A percentile compares a stretch with the other conserved stretches of the same genome.
phyloP scores from a whole-genome alignment of 1,284 basidiomycete species.

The Ustilago loliicola region DNA sequence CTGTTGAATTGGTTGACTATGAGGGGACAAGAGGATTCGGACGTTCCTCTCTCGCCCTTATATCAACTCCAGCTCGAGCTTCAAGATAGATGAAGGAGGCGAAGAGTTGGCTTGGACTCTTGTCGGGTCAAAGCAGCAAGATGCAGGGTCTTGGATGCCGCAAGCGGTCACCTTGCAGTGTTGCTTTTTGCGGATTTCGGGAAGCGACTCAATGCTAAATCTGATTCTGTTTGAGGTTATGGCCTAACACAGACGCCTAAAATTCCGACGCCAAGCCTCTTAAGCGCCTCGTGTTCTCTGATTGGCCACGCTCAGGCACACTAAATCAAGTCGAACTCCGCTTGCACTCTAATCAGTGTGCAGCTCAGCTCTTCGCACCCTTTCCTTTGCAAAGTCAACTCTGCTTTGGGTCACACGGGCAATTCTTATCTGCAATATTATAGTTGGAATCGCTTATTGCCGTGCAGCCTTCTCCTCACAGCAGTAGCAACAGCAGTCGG shows the following conservation, averaged over 20 bases:
- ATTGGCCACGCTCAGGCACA: background rate
- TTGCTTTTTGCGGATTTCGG: background rate
- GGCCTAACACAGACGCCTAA: background rate
- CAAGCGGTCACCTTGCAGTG: constrained; percentile 7
- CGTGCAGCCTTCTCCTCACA: no score
- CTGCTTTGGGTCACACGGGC: background rate
- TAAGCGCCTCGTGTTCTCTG: constrained; percentile 1
- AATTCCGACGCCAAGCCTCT: background rate
- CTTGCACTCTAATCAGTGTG: background rate
- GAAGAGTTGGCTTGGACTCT: background rate
- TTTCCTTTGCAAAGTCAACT: background rate
- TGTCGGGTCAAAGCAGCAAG: background rate
- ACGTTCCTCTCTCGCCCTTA: background rate
- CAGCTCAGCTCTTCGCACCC: background rate
- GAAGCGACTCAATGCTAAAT: background rate
- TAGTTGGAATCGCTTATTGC: no score
- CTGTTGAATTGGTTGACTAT: background rate
- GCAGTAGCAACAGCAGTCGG: constrained; percentile 1
- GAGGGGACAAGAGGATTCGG: background rate
- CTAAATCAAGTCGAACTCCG: background rate
- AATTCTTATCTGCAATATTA: background rate
- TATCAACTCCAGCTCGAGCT: no score
- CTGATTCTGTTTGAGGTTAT: background rate
- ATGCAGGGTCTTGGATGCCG: constrained; percentile 6
- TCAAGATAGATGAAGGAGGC: background rate